Evolutionary conservation across 108 stramenopile genomes (phyloP).

Genomic region (Aurantiochytrium sp.): DNA sequence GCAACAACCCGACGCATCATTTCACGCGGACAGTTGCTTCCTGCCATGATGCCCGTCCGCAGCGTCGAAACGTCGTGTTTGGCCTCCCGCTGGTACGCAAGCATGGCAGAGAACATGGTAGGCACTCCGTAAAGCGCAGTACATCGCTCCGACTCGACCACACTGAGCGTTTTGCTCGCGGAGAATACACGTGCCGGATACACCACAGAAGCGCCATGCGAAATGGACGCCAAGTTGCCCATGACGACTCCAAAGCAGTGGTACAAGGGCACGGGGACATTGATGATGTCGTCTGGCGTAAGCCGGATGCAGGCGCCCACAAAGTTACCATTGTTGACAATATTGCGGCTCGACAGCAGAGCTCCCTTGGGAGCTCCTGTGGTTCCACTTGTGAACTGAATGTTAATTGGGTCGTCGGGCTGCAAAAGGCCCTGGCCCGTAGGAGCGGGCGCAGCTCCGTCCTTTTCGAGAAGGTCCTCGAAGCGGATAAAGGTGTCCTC

Average conservation of each 20-base stretch:
- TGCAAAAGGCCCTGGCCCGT: neutral
- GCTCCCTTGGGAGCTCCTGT: slow-evolving; percentile 13
- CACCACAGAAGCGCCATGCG: neutral
- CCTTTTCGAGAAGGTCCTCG: neutral
- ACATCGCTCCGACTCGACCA: neutral
- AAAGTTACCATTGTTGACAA: slow-evolving; percentile 20
- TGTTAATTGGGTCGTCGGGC: neutral
- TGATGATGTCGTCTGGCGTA: neutral
- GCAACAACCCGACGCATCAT: neutral
- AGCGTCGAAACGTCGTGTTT: neutral
- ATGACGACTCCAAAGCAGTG: slow-evolving; percentile 21
- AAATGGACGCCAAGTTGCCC: neutral
- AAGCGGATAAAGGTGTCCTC: neutral
- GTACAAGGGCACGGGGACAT: neutral
- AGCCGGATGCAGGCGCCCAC: neutral
- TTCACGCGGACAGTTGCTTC: neutral
- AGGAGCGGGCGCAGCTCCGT: neutral
- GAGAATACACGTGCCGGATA: slow-evolving; percentile 4
- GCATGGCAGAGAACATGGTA: slow-evolving; percentile 11
- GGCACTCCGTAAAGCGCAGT: slow-evolving; percentile 18
- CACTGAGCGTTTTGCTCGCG: neutral
- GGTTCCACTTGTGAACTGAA: slow-evolving; percentile 24
- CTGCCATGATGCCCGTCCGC: slow-evolving; percentile 22
- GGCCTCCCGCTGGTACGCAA: neutral
- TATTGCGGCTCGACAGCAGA: neutral